A percentile compares a stretch with the other conserved stretches of the same genome.
Conservation (phyloP, 1,284 basidiomycete species). For the Austroboletus sp. region DNA sequence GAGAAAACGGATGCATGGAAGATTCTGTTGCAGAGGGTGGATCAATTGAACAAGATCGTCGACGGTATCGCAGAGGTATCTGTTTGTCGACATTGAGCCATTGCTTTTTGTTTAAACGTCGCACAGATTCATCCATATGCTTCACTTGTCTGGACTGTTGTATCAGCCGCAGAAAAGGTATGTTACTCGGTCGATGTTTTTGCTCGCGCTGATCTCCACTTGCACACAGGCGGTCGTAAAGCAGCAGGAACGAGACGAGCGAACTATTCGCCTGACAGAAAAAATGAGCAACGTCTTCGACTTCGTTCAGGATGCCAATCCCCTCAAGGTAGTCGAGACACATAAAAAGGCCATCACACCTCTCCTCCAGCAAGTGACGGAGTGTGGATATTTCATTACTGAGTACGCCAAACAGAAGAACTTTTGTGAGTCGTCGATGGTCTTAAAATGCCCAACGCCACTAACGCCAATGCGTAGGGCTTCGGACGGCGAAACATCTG, state of each 20-base stretch:
- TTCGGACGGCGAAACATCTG: too few species aligned
- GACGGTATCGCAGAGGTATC: neutral
- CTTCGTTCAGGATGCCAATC: too few species aligned
- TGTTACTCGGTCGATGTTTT: neutral
- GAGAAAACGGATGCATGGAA: neutral
- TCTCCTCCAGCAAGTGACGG: too few species aligned
- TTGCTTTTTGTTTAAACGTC: neutral
- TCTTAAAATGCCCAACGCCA: too few species aligned
- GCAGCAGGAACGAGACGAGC: neutral
- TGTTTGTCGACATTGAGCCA: neutral
- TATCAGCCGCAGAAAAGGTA: neutral
- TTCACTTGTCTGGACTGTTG: neutral
- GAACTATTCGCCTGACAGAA: neutral
- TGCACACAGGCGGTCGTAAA: neutral
- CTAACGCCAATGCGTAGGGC: too few species aligned
- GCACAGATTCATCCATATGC: neutral
- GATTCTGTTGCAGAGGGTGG: neutral
- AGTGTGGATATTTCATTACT: too few species aligned
- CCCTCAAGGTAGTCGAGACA: too few species aligned
- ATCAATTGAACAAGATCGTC: slow-evolving; percentile 1
- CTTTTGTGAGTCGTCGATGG: too few species aligned
- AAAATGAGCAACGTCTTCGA: too few species aligned
- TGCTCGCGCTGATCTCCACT: neutral
- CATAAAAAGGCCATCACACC: too few species aligned
- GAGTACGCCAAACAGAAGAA: too few species aligned